Evolutionary conservation across 2,329 filamentous ascomycete genomes (phyloP), one percentile per base, ranked within the genome.

Genomic region (Paraphaeosphaeria sporulosa): DNA sequence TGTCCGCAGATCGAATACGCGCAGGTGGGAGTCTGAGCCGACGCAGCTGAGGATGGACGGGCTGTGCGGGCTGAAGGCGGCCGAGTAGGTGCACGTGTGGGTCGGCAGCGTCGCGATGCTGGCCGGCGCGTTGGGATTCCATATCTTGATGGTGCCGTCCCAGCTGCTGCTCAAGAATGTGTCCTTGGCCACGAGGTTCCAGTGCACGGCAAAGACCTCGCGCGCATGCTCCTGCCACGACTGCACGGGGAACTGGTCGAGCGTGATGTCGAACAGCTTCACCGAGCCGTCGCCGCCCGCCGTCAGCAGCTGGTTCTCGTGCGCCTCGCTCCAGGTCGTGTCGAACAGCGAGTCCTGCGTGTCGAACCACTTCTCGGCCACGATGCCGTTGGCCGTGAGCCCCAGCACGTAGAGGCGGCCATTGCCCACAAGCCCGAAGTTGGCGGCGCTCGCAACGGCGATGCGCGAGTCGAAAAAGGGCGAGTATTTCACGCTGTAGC

Each of bases 331-430:
- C 93, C 95, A 98, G 27, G 94, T 87, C 55, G 95, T 84, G 80
- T 99, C 95, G 79, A 96, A 99, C 65, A 98, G 90, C 47, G 94
- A 92, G 78, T 99, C 95, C 82, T 98, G 96, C 12, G 95, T 99
- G 74, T 97, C 94, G 81, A 94, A 99, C 89, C 87, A 90, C 84
- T 95, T 96, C 77, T 96, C 89, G 52, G 93, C 87, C 56, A 91
- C 88, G 59, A 97, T 90, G 10, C 95, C 95, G 61, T 91, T 87
- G 0, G 92, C 85, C 3, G 93, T 96, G 65, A 99, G 81, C 32
- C 90, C 90, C 27, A 98, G 84, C 59, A 94, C 89, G 74, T 92
- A 98, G 0, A 98, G 81, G 46, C 94, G 88, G 12, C 95, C 95
- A 82, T 99, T 99, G 50, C 95, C 95, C 38, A 99, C 94, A 42